Percentiles rank a stretch among this genome's conserved stretches.
These are phyloP conservation scores for Helicostylum pulchrum DNA, from an alignment of 192 early-diverging fungal genomes.

Conservation along the genomic window DNA sequence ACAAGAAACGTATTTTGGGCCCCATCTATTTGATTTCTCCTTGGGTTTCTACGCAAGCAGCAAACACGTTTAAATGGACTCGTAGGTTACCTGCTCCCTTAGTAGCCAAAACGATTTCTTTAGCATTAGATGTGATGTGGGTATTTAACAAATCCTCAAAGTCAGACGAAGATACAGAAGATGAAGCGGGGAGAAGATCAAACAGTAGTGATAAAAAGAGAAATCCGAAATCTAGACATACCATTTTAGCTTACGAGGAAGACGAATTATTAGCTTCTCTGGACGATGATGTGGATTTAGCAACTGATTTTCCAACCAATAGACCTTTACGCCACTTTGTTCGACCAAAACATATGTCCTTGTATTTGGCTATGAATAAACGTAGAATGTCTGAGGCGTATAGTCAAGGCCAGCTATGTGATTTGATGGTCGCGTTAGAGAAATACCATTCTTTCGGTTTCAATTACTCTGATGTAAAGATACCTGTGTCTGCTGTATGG, in stretches of 20 bases:
- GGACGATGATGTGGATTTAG: slow-evolving; percentile 20
- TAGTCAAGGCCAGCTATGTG: slow-evolving; percentile 29
- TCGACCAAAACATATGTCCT: slow-evolving; percentile 29
- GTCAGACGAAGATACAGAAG: background rate
- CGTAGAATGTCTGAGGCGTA: slow-evolving; percentile 31
- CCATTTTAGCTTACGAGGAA: slow-evolving; percentile 29
- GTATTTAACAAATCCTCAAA: slow-evolving; percentile 20
- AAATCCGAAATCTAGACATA: background rate
- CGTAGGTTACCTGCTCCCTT: slow-evolving; percentile 31
- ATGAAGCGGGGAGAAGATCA: background rate
- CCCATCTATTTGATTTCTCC: slow-evolving; percentile 35
- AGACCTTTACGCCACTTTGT: slow-evolving; percentile 39
- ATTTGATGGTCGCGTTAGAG: slow-evolving; percentile 38
- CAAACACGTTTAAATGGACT: slow-evolving; percentile 41
- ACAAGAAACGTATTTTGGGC: slow-evolving; percentile 24
- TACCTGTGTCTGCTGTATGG: slow-evolving; percentile 36
- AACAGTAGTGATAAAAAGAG: background rate
- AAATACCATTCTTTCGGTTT: slow-evolving; percentile 41
- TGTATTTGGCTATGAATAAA: slow-evolving; percentile 38
- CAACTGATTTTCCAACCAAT: slow-evolving; percentile 40
- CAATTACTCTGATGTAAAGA: slow-evolving; percentile 25
- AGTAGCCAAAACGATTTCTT: slow-evolving; percentile 23
- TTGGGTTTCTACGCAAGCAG: slow-evolving; percentile 37
- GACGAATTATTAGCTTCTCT: slow-evolving; percentile 29
- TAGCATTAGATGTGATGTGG: slow-evolving; percentile 41